These are phyloP conservation scores for Saccharomycodes ludwigii DNA, from an alignment of 805 yeast species.

Conservation along the genomic window DNA sequence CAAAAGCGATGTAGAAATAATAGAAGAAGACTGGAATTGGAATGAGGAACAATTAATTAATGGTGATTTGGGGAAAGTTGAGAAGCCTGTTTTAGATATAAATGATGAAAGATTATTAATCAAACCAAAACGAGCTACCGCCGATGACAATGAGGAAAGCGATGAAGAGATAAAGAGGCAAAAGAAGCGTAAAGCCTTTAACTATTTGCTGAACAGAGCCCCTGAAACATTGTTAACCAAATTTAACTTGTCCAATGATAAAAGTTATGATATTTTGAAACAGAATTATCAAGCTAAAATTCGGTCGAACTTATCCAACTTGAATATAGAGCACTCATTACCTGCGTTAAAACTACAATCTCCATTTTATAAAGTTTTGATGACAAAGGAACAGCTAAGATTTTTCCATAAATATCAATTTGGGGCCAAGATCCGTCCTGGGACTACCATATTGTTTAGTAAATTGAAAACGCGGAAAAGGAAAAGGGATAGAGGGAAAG, in stretches of 20 bases:
- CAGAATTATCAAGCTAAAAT: constrained; percentile 85
- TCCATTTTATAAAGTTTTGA: constrained; percentile 76
- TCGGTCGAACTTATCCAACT: constrained; percentile 82
- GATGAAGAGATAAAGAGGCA: constrained; percentile 10
- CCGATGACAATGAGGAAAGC: constrained; percentile 23
- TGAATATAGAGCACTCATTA: constrained; percentile 80
- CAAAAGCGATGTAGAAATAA: constrained; percentile 6
- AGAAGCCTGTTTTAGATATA: constrained; percentile 45
- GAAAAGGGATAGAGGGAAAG: constrained; percentile 81
- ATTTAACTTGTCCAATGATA: constrained; percentile 82
- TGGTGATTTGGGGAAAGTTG: constrained; percentile 35
- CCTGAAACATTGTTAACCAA: constrained; percentile 31
- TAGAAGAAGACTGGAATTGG: constrained; percentile 17
- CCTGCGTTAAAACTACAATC: constrained; percentile 82
- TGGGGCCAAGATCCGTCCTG: constrained; percentile 49
- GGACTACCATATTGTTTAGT: constrained; percentile 62
- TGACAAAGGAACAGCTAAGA: constrained; percentile 56
- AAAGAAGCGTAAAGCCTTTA: constrained; percentile 14
- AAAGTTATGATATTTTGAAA: constrained; percentile 68
- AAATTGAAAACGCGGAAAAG: constrained; percentile 68
- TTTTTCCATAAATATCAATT: constrained; percentile 70
- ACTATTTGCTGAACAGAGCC: constrained; percentile 41
- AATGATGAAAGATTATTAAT: constrained; percentile 78
- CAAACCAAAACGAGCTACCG: too few relatives aligned
- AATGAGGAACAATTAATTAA: constrained; percentile 58